Evolutionary conservation across 2,329 filamentous ascomycete species (phyloP), one percentile per base, ranked within the genome.

Genomic region (Colletotrichum chlorophyti): DNA sequence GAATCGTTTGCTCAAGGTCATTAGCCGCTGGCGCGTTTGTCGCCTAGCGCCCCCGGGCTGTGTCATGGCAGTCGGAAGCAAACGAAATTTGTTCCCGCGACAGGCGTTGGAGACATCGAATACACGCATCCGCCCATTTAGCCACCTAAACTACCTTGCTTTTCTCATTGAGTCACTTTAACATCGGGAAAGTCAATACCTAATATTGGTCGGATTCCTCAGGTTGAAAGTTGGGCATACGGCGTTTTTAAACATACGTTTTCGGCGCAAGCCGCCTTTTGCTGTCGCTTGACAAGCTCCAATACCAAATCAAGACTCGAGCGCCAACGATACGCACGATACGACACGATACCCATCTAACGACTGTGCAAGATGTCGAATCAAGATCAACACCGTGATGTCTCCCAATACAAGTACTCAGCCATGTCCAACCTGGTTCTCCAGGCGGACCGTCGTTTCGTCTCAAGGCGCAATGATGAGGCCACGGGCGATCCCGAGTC

Each of bases 361-460:
- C 38, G 23, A 63, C 63, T 67, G 69, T 70, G 65, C 74, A 83
- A 73, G 58, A 93, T 94, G 91, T 83, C 90, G 75, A 90, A 88
- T 74, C 82, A 85, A 74, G 90, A 88, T 74, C 82, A 86, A 75
- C 82, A 88, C 70, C 86, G 85, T 76, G 87, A 95, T 89, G 91
- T 96, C 70, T 93, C 92, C 76, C 93, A 97, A 79, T 97, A 96
- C 85, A 97, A 97, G 79, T 97, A 97, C 86, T 93, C 93, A 87
- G 93, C 91, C 76, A 98, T 99, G 95, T 99, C 95, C 80, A 99
- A 99, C 87, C 90, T 99, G 92, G 95, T 99, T 73, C 91, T 99
- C 86, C 95, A 99, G 91, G 93, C 93, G 80, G 95, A 99, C 82
- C 90, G 93, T 79, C 90, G 95, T 69, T 98, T 99, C 74, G 90